Evolutionary conservation across 2,329 filamentous ascomycete species (phyloP).

Genomic region (Curvularia sp.): DNA sequence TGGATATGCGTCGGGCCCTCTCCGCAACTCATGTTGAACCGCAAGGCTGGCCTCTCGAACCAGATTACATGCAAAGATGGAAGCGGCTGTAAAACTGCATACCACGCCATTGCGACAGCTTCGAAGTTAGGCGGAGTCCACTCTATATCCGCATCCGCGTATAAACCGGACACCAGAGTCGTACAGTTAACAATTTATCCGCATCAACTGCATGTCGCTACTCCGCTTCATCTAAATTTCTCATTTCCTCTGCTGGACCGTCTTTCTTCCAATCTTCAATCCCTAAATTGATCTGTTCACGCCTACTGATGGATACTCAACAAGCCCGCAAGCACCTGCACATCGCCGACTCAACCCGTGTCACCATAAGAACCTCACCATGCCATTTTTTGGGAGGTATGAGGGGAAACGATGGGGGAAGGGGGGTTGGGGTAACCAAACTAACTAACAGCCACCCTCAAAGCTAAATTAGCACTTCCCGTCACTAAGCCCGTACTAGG

Average conservation of each 20-base stretch:
- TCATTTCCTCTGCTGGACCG: constrained; percentile 19
- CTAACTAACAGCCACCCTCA: constrained; percentile 69
- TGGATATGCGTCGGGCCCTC: not conserved
- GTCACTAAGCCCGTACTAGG: constrained; percentile 80
- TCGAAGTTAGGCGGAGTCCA: not conserved
- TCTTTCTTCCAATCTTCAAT: constrained; percentile 23
- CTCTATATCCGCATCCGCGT: constrained; percentile 32
- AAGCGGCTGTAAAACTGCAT: not conserved
- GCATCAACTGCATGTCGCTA: constrained; percentile 25
- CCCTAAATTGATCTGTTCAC: constrained; percentile 62
- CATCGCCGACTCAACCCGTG: not conserved
- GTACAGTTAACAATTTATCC: constrained; percentile 30
- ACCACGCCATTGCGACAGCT: not conserved
- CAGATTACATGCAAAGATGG: not conserved
- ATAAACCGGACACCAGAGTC: constrained; percentile 31
- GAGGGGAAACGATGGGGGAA: not conserved
- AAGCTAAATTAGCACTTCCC: constrained; percentile 70
- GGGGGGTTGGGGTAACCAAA: not conserved
- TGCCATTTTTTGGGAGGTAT: not conserved
- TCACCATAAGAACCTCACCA: not conserved
- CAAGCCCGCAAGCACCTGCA: constrained; percentile 61
- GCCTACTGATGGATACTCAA: constrained; percentile 68
- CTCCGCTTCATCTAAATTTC: constrained; percentile 27
- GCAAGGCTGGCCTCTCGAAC: not conserved
- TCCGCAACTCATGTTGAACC: not conserved